Conservation (phyloP, 208 protist genomes). For the Leishmania guyanensis region DNA sequence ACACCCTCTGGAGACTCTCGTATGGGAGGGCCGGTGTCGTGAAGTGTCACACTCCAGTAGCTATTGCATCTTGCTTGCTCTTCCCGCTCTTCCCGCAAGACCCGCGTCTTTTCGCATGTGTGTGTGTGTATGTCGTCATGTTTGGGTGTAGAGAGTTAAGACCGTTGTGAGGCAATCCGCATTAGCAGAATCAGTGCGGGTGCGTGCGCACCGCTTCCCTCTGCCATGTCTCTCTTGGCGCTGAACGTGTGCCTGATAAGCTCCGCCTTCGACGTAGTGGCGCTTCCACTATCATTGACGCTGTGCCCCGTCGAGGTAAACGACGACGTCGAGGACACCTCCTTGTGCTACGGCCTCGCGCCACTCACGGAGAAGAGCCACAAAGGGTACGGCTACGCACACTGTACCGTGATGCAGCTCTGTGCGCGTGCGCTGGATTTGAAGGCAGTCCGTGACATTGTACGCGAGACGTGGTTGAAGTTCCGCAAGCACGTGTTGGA, state of each 20-base stretch:
- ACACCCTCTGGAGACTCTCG: not conserved
- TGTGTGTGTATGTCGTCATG: not conserved
- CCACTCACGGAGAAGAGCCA: constrained; percentile 59
- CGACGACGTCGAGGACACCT: constrained; percentile 33
- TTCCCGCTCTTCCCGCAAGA: not conserved
- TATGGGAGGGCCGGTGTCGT: not conserved
- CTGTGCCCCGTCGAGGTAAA: constrained; percentile 55
- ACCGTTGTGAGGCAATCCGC: not conserved
- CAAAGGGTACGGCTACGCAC: constrained; percentile 58
- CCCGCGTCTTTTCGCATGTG: not conserved
- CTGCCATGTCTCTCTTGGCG: constrained; percentile 54
- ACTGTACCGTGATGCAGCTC: constrained; percentile 78
- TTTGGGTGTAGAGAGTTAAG: not conserved
- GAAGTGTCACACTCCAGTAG: not conserved
- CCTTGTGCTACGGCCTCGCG: constrained; percentile 54
- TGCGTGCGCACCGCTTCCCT: not conserved
- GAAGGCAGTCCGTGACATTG: constrained; percentile 41
- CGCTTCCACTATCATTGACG: constrained; percentile 65
- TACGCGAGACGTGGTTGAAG: constrained; percentile 45
- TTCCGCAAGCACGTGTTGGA: constrained; percentile 33
- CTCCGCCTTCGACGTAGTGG: constrained; percentile 62
- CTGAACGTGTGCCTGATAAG: constrained; percentile 78
- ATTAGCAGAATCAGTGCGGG: not conserved
- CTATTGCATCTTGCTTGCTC: not conserved
- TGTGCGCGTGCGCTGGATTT: constrained; percentile 60